phyloP scores from a whole-genome alignment of 75 land plant species.

The Sequoia sempervirens region DNA sequence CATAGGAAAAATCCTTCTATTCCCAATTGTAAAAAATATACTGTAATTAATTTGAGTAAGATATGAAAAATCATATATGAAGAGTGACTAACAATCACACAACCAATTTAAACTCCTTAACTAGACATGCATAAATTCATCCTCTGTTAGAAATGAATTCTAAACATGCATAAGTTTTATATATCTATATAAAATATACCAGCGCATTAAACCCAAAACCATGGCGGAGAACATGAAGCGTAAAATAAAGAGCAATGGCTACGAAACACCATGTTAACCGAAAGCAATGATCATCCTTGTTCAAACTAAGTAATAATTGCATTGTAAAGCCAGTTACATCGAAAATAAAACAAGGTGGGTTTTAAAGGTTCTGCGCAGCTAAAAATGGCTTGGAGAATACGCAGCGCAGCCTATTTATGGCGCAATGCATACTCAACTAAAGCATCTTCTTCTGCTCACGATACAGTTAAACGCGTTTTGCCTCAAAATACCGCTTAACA shows the following conservation, averaged over 20 bases:
- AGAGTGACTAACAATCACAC: too few species aligned
- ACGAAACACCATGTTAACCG: not conserved
- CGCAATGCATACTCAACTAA: not conserved
- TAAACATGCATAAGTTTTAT: too few species aligned
- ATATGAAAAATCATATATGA: too few species aligned
- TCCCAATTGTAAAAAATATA: too few species aligned
- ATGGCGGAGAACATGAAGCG: not conserved
- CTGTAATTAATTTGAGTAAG: too few species aligned
- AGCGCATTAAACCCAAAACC: constrained; percentile 1
- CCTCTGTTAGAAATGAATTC: too few species aligned
- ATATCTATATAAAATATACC: not conserved
- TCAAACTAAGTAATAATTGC: not conserved
- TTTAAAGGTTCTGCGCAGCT: not conserved
- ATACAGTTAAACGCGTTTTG: not conserved
- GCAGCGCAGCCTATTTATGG: not conserved
- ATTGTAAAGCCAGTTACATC: not conserved
- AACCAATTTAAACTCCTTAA: too few species aligned
- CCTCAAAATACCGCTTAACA: constrained; percentile 11
- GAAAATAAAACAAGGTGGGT: not conserved
- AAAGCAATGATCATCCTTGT: not conserved
- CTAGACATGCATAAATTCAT: too few species aligned
- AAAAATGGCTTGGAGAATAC: constrained; percentile 9
- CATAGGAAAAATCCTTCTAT: too few species aligned
- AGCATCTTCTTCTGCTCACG: not conserved
- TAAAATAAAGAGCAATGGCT: not conserved